Evolutionary conservation across 148 eudicot species (phyloP), one percentile per base, ranked within the genome.

Genomic region (Oxyria digyna): DNA sequence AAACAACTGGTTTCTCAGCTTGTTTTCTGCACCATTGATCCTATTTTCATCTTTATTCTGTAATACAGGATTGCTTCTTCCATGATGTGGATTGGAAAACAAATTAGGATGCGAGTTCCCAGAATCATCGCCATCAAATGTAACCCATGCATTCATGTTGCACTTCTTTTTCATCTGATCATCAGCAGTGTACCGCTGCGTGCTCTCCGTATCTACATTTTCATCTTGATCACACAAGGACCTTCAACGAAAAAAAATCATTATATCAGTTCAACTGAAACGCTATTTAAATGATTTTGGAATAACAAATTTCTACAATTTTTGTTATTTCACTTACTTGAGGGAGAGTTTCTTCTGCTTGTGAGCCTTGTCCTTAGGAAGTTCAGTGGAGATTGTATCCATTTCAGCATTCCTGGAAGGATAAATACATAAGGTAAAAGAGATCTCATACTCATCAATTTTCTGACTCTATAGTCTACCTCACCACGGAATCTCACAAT

Each of bases 401-500:
- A 92, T 82, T 72, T 92, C 87, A 67, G 85, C 93, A 72, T 89
- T 79, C 80, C 97, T 92, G 72, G n/a, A n/a, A n/a, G n/a, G n/a
- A n/a, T n/a, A n/a, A n/a, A n/a, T n/a, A n/a, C n/a, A n/a, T n/a
- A n/a, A n/a, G n/a, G n/a, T n/a, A n/a, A n/a, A n/a, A n/a, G n/a
- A n/a, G n/a, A n/a, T n/a, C n/a, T n/a, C n/a, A n/a, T n/a, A n/a
- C n/a, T n/a, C n/a, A n/a, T n/a, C n/a, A n/a, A n/a, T n/a, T n/a
- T n/a, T n/a, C n/a, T n/a, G n/a, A n/a, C n/a, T n/a, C n/a, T n/a
- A n/a, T n/a, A n/a, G n/a, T n/a, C n/a, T n/a, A n/a, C n/a, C n/a
- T n/a, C n/a, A n/a, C n/a, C n/a, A n/a, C n/a, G n/a, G n/a, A n/a
- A n/a, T n/a, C n/a, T n/a, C n/a, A n/a, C n/a, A n/a, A n/a, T n/a